These are phyloP conservation scores for Leccinum fibrillosum DNA, from an alignment of 768 basidiomycete genomes.

Conservation along the genomic window DNA sequence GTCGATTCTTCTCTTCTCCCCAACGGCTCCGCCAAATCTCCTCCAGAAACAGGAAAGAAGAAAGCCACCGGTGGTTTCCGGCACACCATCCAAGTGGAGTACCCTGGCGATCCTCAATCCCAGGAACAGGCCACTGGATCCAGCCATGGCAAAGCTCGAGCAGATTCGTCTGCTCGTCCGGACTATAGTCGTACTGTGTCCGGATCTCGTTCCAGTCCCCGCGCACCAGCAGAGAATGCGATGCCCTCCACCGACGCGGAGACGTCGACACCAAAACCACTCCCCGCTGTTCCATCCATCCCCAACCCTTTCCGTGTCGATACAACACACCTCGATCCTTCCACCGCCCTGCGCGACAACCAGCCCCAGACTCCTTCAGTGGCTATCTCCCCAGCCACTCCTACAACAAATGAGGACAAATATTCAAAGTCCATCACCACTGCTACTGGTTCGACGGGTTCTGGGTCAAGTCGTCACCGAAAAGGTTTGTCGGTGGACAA, in stretches of 20 bases:
- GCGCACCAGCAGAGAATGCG: slow-evolving; percentile 16
- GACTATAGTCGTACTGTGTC: slow-evolving; percentile 17
- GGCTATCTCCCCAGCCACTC: slow-evolving; percentile 41
- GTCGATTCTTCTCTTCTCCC: slow-evolving; percentile 17
- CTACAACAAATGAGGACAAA: slow-evolving; percentile 32
- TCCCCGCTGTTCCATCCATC: slow-evolving; percentile 28
- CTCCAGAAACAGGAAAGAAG: slow-evolving; percentile 44
- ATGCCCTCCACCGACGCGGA: slow-evolving; percentile 13
- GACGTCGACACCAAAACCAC: slow-evolving; percentile 23
- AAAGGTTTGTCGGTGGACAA: slow-evolving; percentile 78
- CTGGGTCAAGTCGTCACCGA: slow-evolving; percentile 50
- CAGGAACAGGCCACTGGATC: slow-evolving; percentile 16
- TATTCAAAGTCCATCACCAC: slow-evolving; percentile 28
- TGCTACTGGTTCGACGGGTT: slow-evolving; percentile 34
- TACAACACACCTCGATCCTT: slow-evolving; percentile 18
- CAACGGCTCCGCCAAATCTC: slow-evolving; percentile 31
- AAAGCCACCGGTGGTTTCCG: slow-evolving; percentile 51
- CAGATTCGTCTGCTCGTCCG: slow-evolving; percentile 11
- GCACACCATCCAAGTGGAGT: slow-evolving; percentile 97
- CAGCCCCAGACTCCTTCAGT: slow-evolving; percentile 29
- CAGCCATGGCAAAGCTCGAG: slow-evolving; percentile 21
- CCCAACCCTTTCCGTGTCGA: slow-evolving; percentile 21
- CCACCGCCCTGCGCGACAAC: slow-evolving; percentile 26
- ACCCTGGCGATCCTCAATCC: slow-evolving; percentile 53
- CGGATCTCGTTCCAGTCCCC: slow-evolving; percentile 5